phyloP scores from a whole-genome alignment of 257 asterid species.

The Scutellaria galericulata region DNA sequence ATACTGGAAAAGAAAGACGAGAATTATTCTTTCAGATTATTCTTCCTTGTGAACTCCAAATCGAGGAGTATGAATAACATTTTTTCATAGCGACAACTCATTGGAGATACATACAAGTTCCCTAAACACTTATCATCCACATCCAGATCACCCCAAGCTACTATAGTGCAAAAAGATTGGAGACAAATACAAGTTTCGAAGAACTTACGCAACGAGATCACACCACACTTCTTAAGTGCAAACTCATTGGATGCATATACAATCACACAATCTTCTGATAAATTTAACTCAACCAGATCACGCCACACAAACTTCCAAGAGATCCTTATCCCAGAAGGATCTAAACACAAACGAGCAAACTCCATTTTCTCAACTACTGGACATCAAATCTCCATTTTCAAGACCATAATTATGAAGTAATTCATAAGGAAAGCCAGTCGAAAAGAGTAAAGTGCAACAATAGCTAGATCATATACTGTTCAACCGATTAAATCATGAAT shows the following conservation, averaged over 20 bases:
- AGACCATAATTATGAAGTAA: constrained; percentile 21
- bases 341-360: constrained; percentile 6
- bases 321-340: not conserved
- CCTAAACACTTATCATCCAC: not conserved
- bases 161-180: not conserved
- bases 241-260: not conserved
- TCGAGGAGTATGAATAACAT: not conserved
- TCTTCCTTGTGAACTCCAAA: constrained; percentile 13
- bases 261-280: not conserved
- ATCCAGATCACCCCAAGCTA: not conserved
- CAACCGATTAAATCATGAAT: constrained; percentile 32
- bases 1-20: not conserved
- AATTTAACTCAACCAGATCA: constrained; percentile 33
- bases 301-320: constrained; percentile 17
- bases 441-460: constrained; percentile 24
- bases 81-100: not conserved
- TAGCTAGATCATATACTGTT: constrained; percentile 36
- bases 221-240: not conserved
- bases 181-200: not conserved
- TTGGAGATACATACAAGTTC: not conserved
- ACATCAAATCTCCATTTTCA: constrained; percentile 7
- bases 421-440: constrained; percentile 4
- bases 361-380: constrained; percentile 17
- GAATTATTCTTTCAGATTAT: not conserved
- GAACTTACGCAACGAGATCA: not conserved